These are phyloP conservation scores for Leccinum griseonigrum DNA, from an alignment of 1,284 basidiomycete species.

Conservation along the genomic window DNA sequence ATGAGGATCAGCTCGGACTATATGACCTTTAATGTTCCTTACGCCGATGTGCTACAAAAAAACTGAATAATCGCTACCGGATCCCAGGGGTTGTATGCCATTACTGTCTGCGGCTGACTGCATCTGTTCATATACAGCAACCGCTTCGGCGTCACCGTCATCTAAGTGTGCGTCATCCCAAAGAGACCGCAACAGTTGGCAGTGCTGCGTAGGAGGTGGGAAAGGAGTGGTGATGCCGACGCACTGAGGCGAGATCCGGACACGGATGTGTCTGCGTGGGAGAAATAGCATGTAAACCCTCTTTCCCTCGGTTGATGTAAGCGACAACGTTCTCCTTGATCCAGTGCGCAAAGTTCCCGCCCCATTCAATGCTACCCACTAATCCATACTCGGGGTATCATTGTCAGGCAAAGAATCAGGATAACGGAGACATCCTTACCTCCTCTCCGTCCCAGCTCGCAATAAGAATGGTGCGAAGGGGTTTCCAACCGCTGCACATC, in stretches of 20 bases:
- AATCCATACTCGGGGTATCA: conserved; percentile 60
- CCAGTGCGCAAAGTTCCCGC: conserved; percentile 77
- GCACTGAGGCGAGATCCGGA: conserved; percentile 56
- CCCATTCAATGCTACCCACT: conserved; percentile 79
- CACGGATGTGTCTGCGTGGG: conserved; percentile 52
- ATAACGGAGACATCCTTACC: conserved; percentile 30
- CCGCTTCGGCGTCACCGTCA: conserved; percentile 27
- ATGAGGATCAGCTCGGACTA: background rate
- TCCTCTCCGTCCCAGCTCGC: conserved; percentile 84
- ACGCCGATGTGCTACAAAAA: conserved; percentile 58
- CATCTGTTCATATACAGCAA: background rate
- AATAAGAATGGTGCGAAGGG: conserved; percentile 73
- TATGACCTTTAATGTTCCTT: conserved; percentile 10
- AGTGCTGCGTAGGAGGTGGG: conserved; percentile 57
- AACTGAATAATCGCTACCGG: conserved; percentile 77
- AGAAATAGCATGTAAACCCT: conserved; percentile 4
- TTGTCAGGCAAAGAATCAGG: conserved; percentile 4
- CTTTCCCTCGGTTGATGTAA: conserved; percentile 65
- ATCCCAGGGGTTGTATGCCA: conserved; percentile 43
- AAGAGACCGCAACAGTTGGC: conserved; percentile 48
- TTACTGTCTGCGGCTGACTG: background rate
- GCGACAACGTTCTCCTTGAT: conserved; percentile 66
- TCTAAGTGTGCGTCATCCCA: conserved; percentile 50
- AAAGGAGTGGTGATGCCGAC: conserved; percentile 64
- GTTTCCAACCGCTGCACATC: conserved; percentile 72